Base-by-base conservation (phyloP, 192 early-diverging fungal species). In the Coemansia guatemalensis region DNA sequence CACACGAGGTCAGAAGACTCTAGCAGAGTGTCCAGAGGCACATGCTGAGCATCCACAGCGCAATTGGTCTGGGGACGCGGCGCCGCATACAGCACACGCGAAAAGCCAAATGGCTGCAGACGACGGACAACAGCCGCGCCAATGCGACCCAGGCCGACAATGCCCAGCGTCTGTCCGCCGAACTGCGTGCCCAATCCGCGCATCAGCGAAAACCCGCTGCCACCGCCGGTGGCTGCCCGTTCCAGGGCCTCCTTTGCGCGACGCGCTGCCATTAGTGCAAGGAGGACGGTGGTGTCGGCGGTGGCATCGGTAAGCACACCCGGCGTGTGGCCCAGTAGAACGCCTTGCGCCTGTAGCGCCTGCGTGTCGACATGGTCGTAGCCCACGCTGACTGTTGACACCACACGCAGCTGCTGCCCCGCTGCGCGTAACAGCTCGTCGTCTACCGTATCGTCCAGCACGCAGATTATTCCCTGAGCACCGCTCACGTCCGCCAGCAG, bases 271-370 rank as follows among this genome's bases (percentile, higher is more conserved):
- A 88, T 84, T 27, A 96, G 73, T 17, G 89, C 82, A 57, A 96
- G 74, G n/a, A 91, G 78, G 4, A 90, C 82, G 0, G 91, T 88
- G 5, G 91, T 81, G 39, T 95, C 93, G 5, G 94, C 94, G 12
- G 89, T 90, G 0, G 93, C 93, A 59, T 94, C 92, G 0, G 94
- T 96, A 39, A 95, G 78, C 1, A 95, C 94, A 56, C 89, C 89
- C 5, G 94, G 92, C 1, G 94, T 96, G 66, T 90, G 85, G 5
- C 93, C 93, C 6, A 96, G 61, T 18, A 51, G 47, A n/a, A 93
- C 70, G 2, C 76, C 75, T 8, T 74, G 73, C 12, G 29, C 11
- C 21, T 84, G 68, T 18, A 88, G 62, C 7, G 79, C 85, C 5
- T 57, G 59, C 0, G 85, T 57, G 62, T 89, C 87, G 21, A 95